Evolutionary conservation across 2,329 filamentous ascomycete genomes (phyloP).

Genomic region (Metarhizium sp.): DNA sequence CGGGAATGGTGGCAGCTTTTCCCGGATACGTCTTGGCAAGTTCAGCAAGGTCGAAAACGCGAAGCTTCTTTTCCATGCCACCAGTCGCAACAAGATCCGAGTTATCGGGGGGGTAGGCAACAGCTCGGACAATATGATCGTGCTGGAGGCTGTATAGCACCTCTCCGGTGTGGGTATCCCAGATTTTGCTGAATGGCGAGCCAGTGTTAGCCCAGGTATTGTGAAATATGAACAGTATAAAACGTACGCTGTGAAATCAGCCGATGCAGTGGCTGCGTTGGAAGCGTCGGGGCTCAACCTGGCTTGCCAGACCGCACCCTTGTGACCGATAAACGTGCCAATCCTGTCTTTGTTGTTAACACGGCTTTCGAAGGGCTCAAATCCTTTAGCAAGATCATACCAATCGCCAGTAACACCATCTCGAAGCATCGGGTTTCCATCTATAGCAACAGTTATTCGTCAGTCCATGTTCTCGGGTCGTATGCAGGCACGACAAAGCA

Average conservation of each 20-base stretch:
- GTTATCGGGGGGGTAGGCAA: constrained; percentile 78
- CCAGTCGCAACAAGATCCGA: constrained; percentile 85
- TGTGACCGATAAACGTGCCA: constrained; percentile 95
- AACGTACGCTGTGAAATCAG: constrained; percentile 85
- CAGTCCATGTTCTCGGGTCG: constrained; percentile 13
- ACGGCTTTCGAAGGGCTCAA: not conserved
- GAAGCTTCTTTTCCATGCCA: constrained; percentile 92
- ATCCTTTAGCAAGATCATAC: constrained; percentile 33
- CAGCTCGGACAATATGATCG: constrained; percentile 87
- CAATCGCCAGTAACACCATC: constrained; percentile 94
- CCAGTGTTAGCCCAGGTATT: constrained; percentile 13
- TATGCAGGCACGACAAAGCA: not conserved
- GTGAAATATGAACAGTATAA: not conserved
- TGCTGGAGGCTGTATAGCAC: constrained; percentile 80
- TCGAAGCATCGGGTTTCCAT: constrained; percentile 97
- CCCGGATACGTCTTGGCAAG: constrained; percentile 32
- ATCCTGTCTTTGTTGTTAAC: constrained; percentile 54
- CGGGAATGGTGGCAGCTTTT: constrained; percentile 38
- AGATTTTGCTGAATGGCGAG: constrained; percentile 64
- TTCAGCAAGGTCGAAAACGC: constrained; percentile 78
- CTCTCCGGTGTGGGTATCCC: constrained; percentile 94
- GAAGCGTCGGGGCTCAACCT: constrained; percentile 80
- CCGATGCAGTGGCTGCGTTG: constrained; percentile 85
- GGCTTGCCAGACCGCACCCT: constrained; percentile 96
- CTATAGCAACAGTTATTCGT: constrained; percentile 32